Evolutionary conservation across 1,139 yeast species (phyloP), one percentile per base, ranked within the genome.

Genomic region (Saccharomycopsis hybrid): DNA sequence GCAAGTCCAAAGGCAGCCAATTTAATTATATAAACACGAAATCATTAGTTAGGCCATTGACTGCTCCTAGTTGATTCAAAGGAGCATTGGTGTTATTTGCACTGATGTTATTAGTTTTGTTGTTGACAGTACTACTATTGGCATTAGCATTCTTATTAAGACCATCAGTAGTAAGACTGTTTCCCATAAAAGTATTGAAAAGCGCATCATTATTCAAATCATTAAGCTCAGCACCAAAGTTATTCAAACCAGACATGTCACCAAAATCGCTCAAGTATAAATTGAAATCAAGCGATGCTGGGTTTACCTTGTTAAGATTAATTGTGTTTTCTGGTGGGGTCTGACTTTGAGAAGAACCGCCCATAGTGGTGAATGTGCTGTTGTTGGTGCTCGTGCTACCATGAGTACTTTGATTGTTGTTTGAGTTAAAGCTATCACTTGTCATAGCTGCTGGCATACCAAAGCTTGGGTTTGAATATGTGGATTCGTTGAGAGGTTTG

Each of bases 241-340:
- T 37, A 9, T n/a, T 13, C 41, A n/a, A 9, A n/a, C 18, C 31
- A 27, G 18, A 40, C 4, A 5, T 41, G 35, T 29, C 8, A 29
- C 8, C 18, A n/a, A 41, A 41, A 29, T 41, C 44, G 18, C 25
- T 27, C 44, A 41, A 28, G 32, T 41, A 28, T 8, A 41, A 28
- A 28, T 29, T 41, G 13, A 41, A 41, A n/a, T 41, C 44, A 8
- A 41, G 9, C n/a, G 7, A 5, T 5, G 5, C 31, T n/a, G 32
- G 32, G 36, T 28, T 13, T 7, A 36, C 39, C 5, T 31, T n/a
- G 9, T 31, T 31, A 9, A 31, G 9, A 9, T 31, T 31, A 5
- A 31, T 31, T 7, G 33, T 7, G 33, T 31, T 9, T 9, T 31
- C 9, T n/a, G 35, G 35, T 11, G 35, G 11, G 35, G 35, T 31